These are phyloP conservation scores for Harringtonia lauricola DNA, from an alignment of 2,329 filamentous ascomycete genomes.

Conservation along the genomic window DNA sequence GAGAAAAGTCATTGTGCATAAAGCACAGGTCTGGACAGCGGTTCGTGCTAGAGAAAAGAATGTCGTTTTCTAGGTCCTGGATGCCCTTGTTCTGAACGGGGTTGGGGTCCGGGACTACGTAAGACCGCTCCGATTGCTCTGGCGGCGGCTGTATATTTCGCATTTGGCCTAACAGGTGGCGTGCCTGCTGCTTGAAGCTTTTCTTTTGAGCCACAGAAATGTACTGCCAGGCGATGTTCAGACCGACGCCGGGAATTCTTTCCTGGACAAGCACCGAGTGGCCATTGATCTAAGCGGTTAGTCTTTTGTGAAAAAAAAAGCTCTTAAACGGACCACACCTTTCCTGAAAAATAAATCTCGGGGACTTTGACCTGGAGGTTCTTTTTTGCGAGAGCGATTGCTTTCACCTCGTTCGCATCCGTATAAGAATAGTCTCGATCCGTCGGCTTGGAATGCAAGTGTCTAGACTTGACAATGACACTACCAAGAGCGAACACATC, in stretches of 20 bases:
- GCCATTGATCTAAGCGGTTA: constrained; percentile 18
- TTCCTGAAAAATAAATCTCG: constrained; percentile 25
- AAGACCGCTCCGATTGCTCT: not conserved
- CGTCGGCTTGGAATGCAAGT: constrained; percentile 15
- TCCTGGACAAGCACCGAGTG: constrained; percentile 25
- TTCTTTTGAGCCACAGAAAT: constrained; percentile 19
- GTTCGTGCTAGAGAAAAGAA: constrained; percentile 15
- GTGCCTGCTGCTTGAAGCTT: constrained; percentile 25
- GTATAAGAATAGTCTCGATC: constrained; percentile 24
- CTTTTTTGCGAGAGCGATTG: constrained; percentile 18
- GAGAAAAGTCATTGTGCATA: constrained; percentile 28
- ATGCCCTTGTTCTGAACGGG: not conserved
- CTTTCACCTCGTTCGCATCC: constrained; percentile 28
- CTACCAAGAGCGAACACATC: constrained; percentile 30
- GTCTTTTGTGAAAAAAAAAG: constrained; percentile 8
- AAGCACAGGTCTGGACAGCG: constrained; percentile 19
- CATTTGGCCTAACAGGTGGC: constrained; percentile 19
- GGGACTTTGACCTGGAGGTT: constrained; percentile 20
- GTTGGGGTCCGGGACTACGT: not conserved
- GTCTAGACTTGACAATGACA: constrained; percentile 27
- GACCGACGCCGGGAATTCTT: constrained; percentile 23
- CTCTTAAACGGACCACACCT: constrained; percentile 16
- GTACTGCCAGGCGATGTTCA: constrained; percentile 25
- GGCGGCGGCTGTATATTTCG: constrained; percentile 14
- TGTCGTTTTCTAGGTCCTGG: constrained; percentile 21